Evolutionary conservation across 345 rosid genomes (phyloP), one percentile per base, ranked within the genome.

Genomic region (Eucalyptus urophylla): DNA sequence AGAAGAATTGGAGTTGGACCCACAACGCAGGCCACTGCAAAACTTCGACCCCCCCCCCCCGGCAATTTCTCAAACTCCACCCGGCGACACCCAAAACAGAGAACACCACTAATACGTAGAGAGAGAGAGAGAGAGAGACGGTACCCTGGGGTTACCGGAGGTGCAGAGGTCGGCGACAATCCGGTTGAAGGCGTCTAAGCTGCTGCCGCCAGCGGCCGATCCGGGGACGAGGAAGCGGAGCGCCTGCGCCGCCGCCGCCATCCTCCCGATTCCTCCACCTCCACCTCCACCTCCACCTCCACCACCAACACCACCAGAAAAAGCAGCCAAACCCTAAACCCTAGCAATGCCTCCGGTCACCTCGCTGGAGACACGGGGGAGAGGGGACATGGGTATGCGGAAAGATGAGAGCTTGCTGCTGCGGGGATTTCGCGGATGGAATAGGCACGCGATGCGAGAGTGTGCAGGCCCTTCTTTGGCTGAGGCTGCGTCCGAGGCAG

Each of bases 91-190:
- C 40, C 81, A 72, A 37, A 33, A 37, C 83, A 21, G 83, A 72
- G 29, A 37, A 72, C 27, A 10, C 45, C 13, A 72, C 83, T 33
- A 49, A 65, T 21, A 24, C 56, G 16, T 25, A 91, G 87, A 69
- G 89, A 87, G 11, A 65, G 89, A 91, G 87, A 69, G 88, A 88
- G 8, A 58, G 88, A 88, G n/a, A 17, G n/a, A 15, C 83, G 8
- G 27, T 90, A 97, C 99, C 98, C 95, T 96, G 67, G 98, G 96
- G 87, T 92, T 93, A 54, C 95, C 97, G 43, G 95, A 95, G 72
- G 93, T 95, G 92, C 98, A 97, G 92, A 97, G 98, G 95, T 97
- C 98, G 17, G 94, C 92, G 88, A 97, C 93, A 90, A 95, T 95
- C 60, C 98, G 97, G 90, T 95, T 97, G 89, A 96, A 93, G 69